phyloP scores from a whole-genome alignment of 164 flowering plant genomes.

The Dillenia suffruticosa region DNA sequence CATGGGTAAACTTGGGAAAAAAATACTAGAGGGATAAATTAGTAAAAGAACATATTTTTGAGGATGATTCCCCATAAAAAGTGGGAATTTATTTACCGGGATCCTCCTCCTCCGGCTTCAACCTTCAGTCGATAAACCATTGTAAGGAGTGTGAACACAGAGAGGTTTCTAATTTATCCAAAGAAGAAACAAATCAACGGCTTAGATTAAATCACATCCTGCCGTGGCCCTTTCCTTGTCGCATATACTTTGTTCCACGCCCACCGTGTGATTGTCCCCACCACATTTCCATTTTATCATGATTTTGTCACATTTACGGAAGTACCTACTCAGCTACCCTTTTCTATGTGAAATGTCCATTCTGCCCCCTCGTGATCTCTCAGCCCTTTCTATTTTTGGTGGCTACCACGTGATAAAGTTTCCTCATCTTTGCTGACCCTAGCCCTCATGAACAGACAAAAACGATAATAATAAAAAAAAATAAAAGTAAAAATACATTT shows the following conservation, averaged over 20 bases:
- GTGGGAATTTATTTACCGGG: constrained; percentile 5
- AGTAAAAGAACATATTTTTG: constrained; percentile 2
- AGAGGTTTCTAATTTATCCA: constrained; percentile 10
- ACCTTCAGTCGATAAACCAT: too few species aligned
- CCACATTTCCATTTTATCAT: constrained; percentile 15
- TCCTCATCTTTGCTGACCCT: too few species aligned
- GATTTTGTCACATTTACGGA: constrained; percentile 26
- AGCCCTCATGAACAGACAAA: too few species aligned
- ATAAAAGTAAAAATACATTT: too few species aligned
- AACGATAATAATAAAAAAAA: too few species aligned
- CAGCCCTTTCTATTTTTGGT: too few species aligned
- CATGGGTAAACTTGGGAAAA: too few species aligned
- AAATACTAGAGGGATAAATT: too few species aligned
- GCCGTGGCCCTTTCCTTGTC: constrained; percentile 9
- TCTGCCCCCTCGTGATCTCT: too few species aligned
- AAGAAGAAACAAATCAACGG: constrained; percentile 21
- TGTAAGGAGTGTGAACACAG: constrained; percentile 25
- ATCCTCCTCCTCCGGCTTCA: too few species aligned
- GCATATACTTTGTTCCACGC: constrained; percentile 18
- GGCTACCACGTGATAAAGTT: too few species aligned
- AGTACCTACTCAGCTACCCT: not conserved
- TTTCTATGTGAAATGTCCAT: too few species aligned
- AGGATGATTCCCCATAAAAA: constrained; percentile 13
- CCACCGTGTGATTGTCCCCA: constrained; percentile 33
- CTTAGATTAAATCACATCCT: constrained; percentile 9